Evolutionary conservation across 345 rosid species (phyloP).

Genomic region (Raphanus raphanistrum): DNA sequence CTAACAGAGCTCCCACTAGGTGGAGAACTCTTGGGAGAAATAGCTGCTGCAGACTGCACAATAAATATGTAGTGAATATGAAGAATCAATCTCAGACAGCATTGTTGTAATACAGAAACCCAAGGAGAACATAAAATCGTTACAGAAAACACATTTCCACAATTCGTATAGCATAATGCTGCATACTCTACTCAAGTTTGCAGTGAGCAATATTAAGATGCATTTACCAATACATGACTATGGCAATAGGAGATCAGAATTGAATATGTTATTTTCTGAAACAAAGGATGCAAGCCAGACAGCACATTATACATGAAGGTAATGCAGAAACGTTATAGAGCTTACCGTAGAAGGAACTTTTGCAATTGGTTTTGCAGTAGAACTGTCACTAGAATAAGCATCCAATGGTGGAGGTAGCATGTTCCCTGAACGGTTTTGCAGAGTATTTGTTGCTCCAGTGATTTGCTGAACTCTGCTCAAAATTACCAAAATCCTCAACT

Average conservation of each 20-base stretch:
- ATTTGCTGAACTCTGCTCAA: slow-evolving; percentile 78
- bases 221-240: slow-evolving; percentile 7
- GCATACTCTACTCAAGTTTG: neutral
- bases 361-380: slow-evolving; percentile 55
- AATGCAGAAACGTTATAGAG: neutral
- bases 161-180: neutral
- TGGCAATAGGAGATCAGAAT: neutral
- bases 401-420: slow-evolving; percentile 77
- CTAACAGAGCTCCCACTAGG: slow-evolving; percentile 62
- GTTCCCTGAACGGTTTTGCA: slow-evolving; percentile 60
- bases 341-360: slow-evolving; percentile 68
- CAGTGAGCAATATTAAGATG: slow-evolving; percentile 6
- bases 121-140: neutral
- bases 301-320: neutral
- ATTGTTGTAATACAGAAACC: neutral
- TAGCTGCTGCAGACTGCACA: slow-evolving; percentile 42
- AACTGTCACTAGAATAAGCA: slow-evolving; percentile 50
- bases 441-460: slow-evolving; percentile 55
- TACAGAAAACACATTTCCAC: neutral
- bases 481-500: slow-evolving; percentile 19
- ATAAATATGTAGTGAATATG: slow-evolving; percentile 22
- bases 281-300: neutral
- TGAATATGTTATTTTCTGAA: neutral
- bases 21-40: slow-evolving; percentile 51
- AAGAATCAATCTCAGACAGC: neutral